Percentiles rank a stretch among this genome's conserved stretches.
Evolutionary conservation across 2,329 filamentous ascomycete species (phyloP).

Genomic region (Epichloe sylvatica): DNA sequence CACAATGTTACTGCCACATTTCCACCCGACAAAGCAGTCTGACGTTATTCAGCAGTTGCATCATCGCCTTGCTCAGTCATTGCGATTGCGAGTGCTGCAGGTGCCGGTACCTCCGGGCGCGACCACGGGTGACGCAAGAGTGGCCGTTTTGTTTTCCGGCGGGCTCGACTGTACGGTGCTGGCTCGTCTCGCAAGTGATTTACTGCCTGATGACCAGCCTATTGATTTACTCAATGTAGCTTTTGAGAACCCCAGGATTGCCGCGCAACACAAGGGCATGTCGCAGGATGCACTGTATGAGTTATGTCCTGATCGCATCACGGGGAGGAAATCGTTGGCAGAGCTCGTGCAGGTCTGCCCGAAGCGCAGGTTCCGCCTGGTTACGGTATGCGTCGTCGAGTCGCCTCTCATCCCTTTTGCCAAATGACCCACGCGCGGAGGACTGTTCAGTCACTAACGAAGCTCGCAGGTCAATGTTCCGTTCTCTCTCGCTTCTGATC

Average conservation of each 20-base stretch:
- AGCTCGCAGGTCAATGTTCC: constrained; percentile 56
- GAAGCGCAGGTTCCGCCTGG: constrained; percentile 63
- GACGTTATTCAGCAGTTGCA: constrained; percentile 39
- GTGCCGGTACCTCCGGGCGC: constrained; percentile 44
- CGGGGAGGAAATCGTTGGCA: constrained; percentile 65
- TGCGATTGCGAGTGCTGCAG: constrained; percentile 49
- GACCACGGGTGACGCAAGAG: constrained; percentile 28
- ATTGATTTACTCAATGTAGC: constrained; percentile 92
- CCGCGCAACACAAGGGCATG: constrained; percentile 33
- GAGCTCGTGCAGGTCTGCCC: constrained; percentile 62
- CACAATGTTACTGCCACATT: constrained; percentile 23
- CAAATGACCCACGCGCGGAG: too few species aligned
- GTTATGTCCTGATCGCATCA: constrained; percentile 78
- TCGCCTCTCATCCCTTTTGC: background rate
- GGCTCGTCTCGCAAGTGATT: constrained; percentile 64
- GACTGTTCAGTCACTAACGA: background rate
- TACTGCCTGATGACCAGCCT: constrained; percentile 51
- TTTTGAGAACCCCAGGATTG: constrained; percentile 80
- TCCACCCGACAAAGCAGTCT: constrained; percentile 19
- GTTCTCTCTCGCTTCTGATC: constrained; percentile 56
- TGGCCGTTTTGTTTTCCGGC: constrained; percentile 84
- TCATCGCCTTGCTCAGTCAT: constrained; percentile 42
- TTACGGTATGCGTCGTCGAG: constrained; percentile 38
- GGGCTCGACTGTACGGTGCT: constrained; percentile 86
- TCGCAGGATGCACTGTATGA: constrained; percentile 46